A percentile compares a stretch with the other conserved stretches of the same genome.
Conservation (phyloP, 208 protist genomes). For the Naegleria lovaniensis region DNA sequence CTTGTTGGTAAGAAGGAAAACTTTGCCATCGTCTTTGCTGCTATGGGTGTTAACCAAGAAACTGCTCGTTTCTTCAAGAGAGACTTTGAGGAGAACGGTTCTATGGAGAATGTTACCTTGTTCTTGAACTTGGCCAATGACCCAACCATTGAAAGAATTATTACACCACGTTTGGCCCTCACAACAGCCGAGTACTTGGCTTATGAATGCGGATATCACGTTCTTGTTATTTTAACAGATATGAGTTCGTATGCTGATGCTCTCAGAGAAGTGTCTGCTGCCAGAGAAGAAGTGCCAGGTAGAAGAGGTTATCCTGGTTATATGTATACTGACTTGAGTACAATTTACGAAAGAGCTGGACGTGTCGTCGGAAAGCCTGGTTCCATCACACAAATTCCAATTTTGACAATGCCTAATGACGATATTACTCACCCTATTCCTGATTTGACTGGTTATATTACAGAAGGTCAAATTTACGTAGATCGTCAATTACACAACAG, state of each 20-base stretch:
- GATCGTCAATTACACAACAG: slow-evolving; percentile 98
- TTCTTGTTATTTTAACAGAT: slow-evolving; percentile 99
- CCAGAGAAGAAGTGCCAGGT: slow-evolving; percentile 99
- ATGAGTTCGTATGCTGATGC: slow-evolving; percentile 99
- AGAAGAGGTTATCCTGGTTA: slow-evolving; percentile 99
- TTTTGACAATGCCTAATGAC: slow-evolving; percentile 99
- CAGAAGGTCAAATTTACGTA: slow-evolving; percentile 99
- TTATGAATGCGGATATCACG: slow-evolving; percentile 99
- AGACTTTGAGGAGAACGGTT: slow-evolving; percentile 99
- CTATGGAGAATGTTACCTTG: slow-evolving; percentile 93
- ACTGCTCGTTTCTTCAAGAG: slow-evolving; percentile 99
- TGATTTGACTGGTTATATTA: slow-evolving; percentile 99
- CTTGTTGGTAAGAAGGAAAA: slow-evolving; percentile 90
- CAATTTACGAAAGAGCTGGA: slow-evolving; percentile 99
- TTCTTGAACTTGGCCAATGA: slow-evolving; percentile 98
- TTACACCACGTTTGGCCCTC: slow-evolving; percentile 98
- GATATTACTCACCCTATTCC: slow-evolving; percentile 99
- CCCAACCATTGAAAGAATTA: slow-evolving; percentile 99
- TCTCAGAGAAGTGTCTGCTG: slow-evolving; percentile 98
- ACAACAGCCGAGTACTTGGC: slow-evolving; percentile 99
- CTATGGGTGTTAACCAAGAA: slow-evolving; percentile 99
- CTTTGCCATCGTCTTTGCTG: slow-evolving; percentile 99
- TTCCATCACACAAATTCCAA: slow-evolving; percentile 99
- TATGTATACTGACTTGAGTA: slow-evolving; percentile 99
- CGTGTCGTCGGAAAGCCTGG: slow-evolving; percentile 94